Percentiles rank a stretch among this genome's conserved stretches.
These are phyloP conservation scores for Xanthoconium purpureum DNA, from an alignment of 768 basidiomycete genomes.

Conservation along the genomic window DNA sequence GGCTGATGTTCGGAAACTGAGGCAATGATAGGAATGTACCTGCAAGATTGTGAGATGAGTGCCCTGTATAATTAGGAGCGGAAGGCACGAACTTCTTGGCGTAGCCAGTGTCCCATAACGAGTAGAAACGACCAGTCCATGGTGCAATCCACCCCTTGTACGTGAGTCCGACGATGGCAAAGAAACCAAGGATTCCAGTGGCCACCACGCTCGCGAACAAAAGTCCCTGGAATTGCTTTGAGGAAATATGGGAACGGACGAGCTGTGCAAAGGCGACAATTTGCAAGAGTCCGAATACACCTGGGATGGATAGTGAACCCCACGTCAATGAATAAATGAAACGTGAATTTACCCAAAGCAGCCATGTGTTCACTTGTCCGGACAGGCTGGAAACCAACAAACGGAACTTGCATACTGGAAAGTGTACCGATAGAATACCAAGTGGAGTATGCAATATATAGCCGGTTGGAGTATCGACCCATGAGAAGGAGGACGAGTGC, in stretches of 20 bases:
- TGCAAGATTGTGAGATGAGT: constrained; percentile 28
- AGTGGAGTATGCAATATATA: constrained; percentile 93
- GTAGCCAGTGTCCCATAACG: constrained; percentile 98
- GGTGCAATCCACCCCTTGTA: constrained; percentile 96
- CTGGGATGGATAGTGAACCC: constrained; percentile 38
- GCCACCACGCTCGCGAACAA: constrained; percentile 67
- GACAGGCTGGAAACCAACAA: constrained; percentile 99
- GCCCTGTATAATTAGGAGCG: not conserved
- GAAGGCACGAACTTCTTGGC: constrained; percentile 77
- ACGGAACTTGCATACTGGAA: constrained; percentile 98
- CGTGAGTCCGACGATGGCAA: constrained; percentile 76
- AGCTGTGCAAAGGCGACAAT: constrained; percentile 92
- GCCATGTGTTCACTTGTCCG: constrained; percentile 98
- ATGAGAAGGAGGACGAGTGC: constrained; percentile 92
- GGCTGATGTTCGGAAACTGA: constrained; percentile 99
- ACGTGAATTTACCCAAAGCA: constrained; percentile 66
- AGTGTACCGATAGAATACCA: constrained; percentile 99
- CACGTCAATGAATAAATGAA: not conserved
- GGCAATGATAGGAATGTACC: constrained; percentile 96
- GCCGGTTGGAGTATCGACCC: constrained; percentile 88
- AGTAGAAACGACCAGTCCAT: constrained; percentile 99
- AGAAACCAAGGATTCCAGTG: constrained; percentile 67
- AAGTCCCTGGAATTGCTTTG: constrained; percentile 87
- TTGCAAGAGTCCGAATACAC: constrained; percentile 94
- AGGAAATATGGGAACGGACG: constrained; percentile 83